A percentile compares a stretch with the other conserved stretches of the same genome.
These are phyloP conservation scores for Beauveria sp. DNA, from an alignment of 2,329 filamentous ascomycete genomes.

Conservation along the genomic window DNA sequence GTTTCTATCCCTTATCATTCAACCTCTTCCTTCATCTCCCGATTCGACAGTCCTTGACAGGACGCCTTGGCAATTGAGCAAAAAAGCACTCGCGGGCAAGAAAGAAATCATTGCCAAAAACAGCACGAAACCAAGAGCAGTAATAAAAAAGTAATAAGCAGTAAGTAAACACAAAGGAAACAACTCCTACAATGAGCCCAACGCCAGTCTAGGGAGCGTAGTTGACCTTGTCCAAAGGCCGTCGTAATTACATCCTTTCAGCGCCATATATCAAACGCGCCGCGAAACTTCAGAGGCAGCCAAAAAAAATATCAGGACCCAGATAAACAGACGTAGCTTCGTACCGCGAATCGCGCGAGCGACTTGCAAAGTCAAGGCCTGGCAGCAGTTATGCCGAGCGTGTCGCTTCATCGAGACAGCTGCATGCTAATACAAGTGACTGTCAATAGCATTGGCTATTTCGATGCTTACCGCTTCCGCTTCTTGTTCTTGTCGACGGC, in stretches of 20 bases:
- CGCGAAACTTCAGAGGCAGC: slow-evolving; percentile 4
- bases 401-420: not conserved
- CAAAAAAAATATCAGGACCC: not conserved
- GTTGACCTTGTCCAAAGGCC: slow-evolving; percentile 16
- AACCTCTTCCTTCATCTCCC: not conserved
- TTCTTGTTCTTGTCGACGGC: slow-evolving; percentile 52
- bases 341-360: not conserved
- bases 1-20: not conserved
- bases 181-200: slow-evolving; percentile 10
- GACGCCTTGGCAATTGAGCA: not conserved
- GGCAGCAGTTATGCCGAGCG: not conserved
- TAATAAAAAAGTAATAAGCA: slow-evolving; percentile 4
- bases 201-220: slow-evolving; percentile 13
- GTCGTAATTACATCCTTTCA: slow-evolving; percentile 32
- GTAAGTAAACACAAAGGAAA: not conserved
- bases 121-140: slow-evolving; percentile 5
- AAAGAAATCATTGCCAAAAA: not conserved
- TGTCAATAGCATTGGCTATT: not conserved
- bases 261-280: slow-evolving; percentile 22
- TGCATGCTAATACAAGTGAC: not conserved
- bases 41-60: not conserved
- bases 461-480: slow-evolving; percentile 44
- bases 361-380: not conserved
- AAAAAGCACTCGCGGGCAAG: not conserved
- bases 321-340: slow-evolving; percentile 9